Percentiles rank a stretch among this genome's conserved stretches.
Conservation (phyloP, 129 eudicot genomes). For the Lonicera japonica region DNA sequence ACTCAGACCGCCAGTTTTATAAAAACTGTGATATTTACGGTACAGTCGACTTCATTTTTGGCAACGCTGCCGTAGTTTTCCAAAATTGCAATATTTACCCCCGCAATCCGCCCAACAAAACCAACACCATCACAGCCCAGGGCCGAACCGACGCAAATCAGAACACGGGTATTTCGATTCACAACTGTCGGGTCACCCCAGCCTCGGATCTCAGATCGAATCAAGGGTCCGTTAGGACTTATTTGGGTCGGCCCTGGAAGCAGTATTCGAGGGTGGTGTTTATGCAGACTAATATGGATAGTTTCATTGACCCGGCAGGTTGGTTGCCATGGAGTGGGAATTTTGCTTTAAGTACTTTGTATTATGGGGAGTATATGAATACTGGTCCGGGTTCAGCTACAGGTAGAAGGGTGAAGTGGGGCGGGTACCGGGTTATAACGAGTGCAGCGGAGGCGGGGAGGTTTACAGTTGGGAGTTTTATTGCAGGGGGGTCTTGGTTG, state of each 20-base stretch:
- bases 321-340: conserved; percentile 52
- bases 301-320: conserved; percentile 37
- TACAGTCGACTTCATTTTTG: conserved; percentile 52
- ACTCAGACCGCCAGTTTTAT: conserved; percentile 34
- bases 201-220: conserved; percentile 28
- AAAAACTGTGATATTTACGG: conserved; percentile 50
- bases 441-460: conserved; percentile 32
- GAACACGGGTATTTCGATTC: conserved; percentile 50
- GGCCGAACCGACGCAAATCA: conserved; percentile 54
- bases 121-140: conserved; percentile 50
- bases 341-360: conserved; percentile 40
- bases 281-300: conserved; percentile 28
- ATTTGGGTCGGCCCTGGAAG: conserved; percentile 53
- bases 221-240: conserved; percentile 29
- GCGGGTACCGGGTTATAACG: conserved; percentile 46
- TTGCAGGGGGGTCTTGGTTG: conserved; percentile 53
- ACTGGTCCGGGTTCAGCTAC: conserved; percentile 46
- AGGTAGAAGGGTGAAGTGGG: conserved; percentile 36
- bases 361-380: conserved; percentile 44
- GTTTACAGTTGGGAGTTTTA: conserved; percentile 43
- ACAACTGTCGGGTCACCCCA: conserved; percentile 37
- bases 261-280: conserved; percentile 44
- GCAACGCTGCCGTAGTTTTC: conserved; percentile 40
- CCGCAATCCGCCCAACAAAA: conserved; percentile 38
- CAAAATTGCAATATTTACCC: conserved; percentile 58